These are phyloP conservation scores for Annulohypoxylon bovei DNA, from an alignment of 495 filamentous ascomycete genomes.

Conservation along the genomic window DNA sequence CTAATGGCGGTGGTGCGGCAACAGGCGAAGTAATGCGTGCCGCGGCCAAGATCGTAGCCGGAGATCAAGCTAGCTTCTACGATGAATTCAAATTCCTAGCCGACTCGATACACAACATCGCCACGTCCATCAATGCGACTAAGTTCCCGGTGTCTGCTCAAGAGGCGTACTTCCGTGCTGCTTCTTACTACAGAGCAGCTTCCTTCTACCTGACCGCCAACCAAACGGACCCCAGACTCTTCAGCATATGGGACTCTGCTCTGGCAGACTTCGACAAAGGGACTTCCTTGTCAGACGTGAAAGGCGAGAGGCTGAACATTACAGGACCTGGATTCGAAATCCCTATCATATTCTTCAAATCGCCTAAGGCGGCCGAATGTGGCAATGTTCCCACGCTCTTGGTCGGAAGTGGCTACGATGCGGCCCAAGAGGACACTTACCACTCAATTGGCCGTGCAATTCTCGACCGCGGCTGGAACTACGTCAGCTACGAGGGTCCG, in stretches of 20 bases:
- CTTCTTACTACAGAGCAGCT: constrained; percentile 56
- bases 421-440: constrained; percentile 55
- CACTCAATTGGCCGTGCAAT: constrained; percentile 48
- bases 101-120: constrained; percentile 35
- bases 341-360: constrained; percentile 44
- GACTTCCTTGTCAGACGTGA: constrained; percentile 49
- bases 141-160: constrained; percentile 47
- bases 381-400: constrained; percentile 49
- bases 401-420: constrained; percentile 55
- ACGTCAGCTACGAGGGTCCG: constrained; percentile 61
- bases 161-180: constrained; percentile 50
- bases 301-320: constrained; percentile 49
- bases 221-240: constrained; percentile 51
- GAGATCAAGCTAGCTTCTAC: constrained; percentile 49
- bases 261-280: constrained; percentile 71
- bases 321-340: constrained; percentile 46
- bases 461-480: constrained; percentile 57
- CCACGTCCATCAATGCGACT: constrained; percentile 22
- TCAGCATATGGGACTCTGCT: constrained; percentile 73
- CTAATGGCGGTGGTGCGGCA: constrained; percentile 44
- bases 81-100: constrained; percentile 29
- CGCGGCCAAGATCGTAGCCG: constrained; percentile 46
- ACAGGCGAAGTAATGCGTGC: constrained; percentile 51
- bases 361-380: constrained; percentile 22
- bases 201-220: constrained; percentile 57